phyloP scores from a whole-genome alignment of 768 basidiomycete species.

The Suillus sp. region DNA sequence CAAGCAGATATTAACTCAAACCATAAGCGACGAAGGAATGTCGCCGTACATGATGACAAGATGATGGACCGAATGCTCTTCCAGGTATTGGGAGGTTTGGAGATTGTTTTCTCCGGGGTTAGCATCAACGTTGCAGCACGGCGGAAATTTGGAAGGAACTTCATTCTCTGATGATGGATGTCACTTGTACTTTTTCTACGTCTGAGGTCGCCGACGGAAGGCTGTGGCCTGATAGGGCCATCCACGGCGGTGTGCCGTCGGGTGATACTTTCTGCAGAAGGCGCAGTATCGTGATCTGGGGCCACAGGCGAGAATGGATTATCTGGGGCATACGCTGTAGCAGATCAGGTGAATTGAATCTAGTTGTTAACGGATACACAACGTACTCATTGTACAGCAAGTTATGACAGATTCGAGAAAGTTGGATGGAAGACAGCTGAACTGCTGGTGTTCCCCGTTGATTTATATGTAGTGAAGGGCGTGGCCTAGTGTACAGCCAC shows the following conservation, averaged over 20 bases:
- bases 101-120: constrained; percentile 39
- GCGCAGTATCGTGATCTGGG: not conserved
- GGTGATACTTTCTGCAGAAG: not conserved
- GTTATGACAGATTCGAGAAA: too few relatives aligned
- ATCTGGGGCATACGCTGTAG: not conserved
- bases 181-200: constrained; percentile 12
- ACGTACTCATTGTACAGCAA: too few relatives aligned
- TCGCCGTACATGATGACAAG: constrained; percentile 54
- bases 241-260: not conserved
- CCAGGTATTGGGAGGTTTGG: constrained; percentile 45
- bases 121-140: constrained; percentile 35
- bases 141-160: constrained; percentile 17
- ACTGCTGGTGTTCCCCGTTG: too few relatives aligned
- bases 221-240: not conserved
- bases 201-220: not conserved
- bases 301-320: not conserved
- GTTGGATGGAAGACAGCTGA: too few relatives aligned
- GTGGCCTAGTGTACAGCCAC: too few relatives aligned
- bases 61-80: constrained; percentile 56
- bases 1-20: constrained; percentile 11
- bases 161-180: constrained; percentile 7
- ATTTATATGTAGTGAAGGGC: too few relatives aligned
- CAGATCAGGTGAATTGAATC: not conserved
- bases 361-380: too few relatives aligned
- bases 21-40: not conserved